A percentile compares a stretch with the other conserved stretches of the same genome.
These are phyloP conservation scores for Cercophora samala DNA, from an alignment of 495 filamentous ascomycete species.

Conservation along the genomic window DNA sequence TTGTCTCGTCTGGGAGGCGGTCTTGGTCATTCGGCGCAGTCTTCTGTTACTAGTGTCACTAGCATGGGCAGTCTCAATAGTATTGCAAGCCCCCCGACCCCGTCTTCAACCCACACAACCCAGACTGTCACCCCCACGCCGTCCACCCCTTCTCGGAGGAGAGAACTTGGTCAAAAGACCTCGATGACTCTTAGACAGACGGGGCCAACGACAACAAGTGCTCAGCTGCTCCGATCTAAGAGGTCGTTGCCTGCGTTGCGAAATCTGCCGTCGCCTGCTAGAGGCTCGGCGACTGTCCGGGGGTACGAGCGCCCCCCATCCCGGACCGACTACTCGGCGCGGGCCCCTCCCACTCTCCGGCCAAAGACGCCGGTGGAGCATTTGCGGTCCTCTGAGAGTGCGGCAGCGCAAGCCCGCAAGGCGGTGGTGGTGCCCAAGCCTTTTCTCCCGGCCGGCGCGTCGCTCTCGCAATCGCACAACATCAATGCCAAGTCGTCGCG, in stretches of 20 bases:
- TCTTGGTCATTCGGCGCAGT: constrained; percentile 59
- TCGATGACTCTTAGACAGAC: constrained; percentile 47
- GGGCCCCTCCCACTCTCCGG: constrained; percentile 48
- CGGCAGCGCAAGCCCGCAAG: constrained; percentile 52
- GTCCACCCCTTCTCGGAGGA: constrained; percentile 54
- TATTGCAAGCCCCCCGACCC: constrained; percentile 55
- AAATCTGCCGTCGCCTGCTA: constrained; percentile 45
- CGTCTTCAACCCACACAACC: constrained; percentile 50
- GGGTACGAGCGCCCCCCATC: constrained; percentile 52
- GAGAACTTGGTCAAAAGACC: constrained; percentile 54
- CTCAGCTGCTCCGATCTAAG: constrained; percentile 77
- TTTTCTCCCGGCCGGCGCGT: constrained; percentile 77
- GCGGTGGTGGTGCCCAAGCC: constrained; percentile 63
- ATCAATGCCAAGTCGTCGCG: constrained; percentile 66
- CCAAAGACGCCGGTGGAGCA: constrained; percentile 72
- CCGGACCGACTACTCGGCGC: constrained; percentile 32
- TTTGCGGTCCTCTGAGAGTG: constrained; percentile 52
- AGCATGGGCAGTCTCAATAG: constrained; percentile 24
- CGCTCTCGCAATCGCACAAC: constrained; percentile 75
- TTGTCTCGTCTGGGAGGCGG: constrained; percentile 52
- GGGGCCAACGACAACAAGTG: constrained; percentile 65
- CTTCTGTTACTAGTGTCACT: constrained; percentile 52
- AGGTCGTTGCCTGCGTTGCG: constrained; percentile 83
- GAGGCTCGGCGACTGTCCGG: constrained; percentile 38
- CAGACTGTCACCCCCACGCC: constrained; percentile 54